These are phyloP conservation scores for Pichia manshurica DNA, from an alignment of 805 yeast species.

Conservation along the genomic window DNA sequence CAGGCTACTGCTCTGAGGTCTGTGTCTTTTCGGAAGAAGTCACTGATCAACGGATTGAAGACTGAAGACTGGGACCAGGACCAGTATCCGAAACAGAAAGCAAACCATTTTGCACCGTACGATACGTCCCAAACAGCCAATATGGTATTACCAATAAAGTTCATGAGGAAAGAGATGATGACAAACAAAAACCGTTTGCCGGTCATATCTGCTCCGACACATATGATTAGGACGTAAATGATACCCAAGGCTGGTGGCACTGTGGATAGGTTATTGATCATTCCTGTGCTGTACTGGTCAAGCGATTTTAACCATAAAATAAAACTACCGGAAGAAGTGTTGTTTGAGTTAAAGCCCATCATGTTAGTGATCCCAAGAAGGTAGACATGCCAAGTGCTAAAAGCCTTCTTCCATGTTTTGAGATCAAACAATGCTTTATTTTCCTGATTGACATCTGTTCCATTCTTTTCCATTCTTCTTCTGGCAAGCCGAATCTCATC, in stretches of 20 bases:
- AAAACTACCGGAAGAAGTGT: conserved; percentile 51
- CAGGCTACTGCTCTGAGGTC: conserved; percentile 51
- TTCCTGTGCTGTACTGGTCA: conserved; percentile 36
- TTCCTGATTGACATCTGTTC: conserved; percentile 25
- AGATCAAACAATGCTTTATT: conserved; percentile 34
- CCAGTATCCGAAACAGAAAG: conserved; percentile 52
- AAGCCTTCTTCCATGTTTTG: conserved; percentile 46
- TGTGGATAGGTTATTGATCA: conserved; percentile 46
- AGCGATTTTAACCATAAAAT: conserved; percentile 57
- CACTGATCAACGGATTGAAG: conserved; percentile 52
- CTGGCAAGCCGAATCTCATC: conserved; percentile 53
- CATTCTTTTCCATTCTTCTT: conserved; percentile 33
- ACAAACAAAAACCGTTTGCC: conserved; percentile 52
- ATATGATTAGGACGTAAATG: conserved; percentile 39
- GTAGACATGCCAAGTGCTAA: conserved; percentile 57
- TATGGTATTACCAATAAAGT: conserved; percentile 47
- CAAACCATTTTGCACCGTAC: conserved; percentile 58
- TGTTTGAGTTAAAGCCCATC: conserved; percentile 59
- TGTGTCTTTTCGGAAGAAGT: conserved; percentile 51
- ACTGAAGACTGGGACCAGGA: conserved; percentile 63
- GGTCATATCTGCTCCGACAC: conserved; percentile 48
- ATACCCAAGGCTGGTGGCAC: conserved; percentile 58
- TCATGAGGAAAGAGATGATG: conserved; percentile 47
- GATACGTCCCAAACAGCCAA: conserved; percentile 58
- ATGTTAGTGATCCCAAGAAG: conserved; percentile 49